Evolutionary conservation across 225 moss, liverwort and hornwort species (phyloP).

Genomic region (Physcomitrellopsis africana): DNA sequence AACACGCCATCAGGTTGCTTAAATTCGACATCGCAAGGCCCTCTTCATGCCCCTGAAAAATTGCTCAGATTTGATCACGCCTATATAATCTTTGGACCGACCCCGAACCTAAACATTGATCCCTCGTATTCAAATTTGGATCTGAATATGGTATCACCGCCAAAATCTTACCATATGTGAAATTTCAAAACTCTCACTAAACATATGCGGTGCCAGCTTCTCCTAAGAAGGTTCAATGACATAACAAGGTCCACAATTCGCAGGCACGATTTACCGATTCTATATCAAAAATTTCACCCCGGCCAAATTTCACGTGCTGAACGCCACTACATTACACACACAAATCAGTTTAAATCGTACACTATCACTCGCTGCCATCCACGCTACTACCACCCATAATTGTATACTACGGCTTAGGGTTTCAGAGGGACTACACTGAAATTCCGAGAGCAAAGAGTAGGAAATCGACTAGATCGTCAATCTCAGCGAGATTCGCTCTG

Average conservation of each 20-base stretch:
- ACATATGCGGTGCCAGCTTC: neutral
- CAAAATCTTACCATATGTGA: neutral
- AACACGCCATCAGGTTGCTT: neutral
- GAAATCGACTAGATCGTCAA: neutral
- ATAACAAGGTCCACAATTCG: neutral
- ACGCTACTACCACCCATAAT: neutral
- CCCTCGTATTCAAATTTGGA: neutral
- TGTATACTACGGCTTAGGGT: neutral
- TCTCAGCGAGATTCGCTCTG: neutral
- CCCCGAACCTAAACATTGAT: neutral
- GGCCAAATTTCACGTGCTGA: neutral
- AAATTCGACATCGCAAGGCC: neutral
- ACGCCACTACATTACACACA: slow-evolving; percentile 3
- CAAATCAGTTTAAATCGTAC: slow-evolving; percentile 9
- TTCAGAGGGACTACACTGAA: neutral
- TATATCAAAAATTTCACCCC: neutral
- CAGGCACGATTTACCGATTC: neutral
- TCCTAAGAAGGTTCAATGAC: slow-evolving; percentile 4
- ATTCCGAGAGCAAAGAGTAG: neutral
- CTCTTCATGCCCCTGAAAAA: neutral
- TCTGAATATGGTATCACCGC: neutral
- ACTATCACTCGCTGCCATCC: neutral
- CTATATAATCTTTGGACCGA: neutral
- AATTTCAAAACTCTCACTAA: neutral
- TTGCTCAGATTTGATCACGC: neutral